Percentiles rank a stretch among this genome's conserved stretches.
Conservation (phyloP, 2,329 filamentous ascomycete species). For the Neopestalotiopsis sp. region DNA sequence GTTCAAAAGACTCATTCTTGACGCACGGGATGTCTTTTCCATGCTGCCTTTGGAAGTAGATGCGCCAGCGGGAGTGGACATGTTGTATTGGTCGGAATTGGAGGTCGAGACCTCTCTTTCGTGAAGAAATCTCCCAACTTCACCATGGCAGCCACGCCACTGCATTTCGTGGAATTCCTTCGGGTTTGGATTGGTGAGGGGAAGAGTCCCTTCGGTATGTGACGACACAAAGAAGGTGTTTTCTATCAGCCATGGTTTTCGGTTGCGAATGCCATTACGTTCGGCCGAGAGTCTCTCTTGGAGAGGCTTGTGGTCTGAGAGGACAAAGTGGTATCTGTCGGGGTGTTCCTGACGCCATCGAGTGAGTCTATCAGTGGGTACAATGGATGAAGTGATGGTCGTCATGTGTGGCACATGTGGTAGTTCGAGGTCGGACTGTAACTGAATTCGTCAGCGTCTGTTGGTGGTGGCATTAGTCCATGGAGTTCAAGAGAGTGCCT, state of each 20-base stretch:
- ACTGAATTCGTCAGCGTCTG: not conserved
- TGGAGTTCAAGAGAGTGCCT: conserved; percentile 18
- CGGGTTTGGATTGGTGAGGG: conserved; percentile 41
- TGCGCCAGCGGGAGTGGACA: conserved; percentile 24
- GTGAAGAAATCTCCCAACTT: conserved; percentile 39
- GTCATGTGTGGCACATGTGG: conserved; percentile 53
- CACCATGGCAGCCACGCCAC: conserved; percentile 37
- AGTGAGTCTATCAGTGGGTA: conserved; percentile 42
- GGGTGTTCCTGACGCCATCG: conserved; percentile 43
- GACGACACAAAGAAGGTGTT: conserved; percentile 48
- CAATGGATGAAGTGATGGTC: conserved; percentile 47
- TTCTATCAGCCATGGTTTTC: conserved; percentile 48
- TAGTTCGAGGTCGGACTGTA: conserved; percentile 46
- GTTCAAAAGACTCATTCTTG: conserved; percentile 28
- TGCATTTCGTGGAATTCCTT: conserved; percentile 47
- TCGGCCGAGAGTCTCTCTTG: conserved; percentile 30
- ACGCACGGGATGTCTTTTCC: conserved; percentile 26
- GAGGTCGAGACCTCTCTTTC: conserved; percentile 35
- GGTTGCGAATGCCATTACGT: conserved; percentile 41
- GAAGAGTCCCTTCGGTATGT: conserved; percentile 41
- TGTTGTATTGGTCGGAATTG: conserved; percentile 24
- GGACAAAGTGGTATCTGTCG: conserved; percentile 43
- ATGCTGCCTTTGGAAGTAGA: conserved; percentile 26
- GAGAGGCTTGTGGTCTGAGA: conserved; percentile 43
- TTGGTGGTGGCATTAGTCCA: not conserved